A percentile compares a stretch with the other conserved stretches of the same genome.
Conservation (phyloP, 1,284 basidiomycete species). For the Puccinia novopanici region DNA sequence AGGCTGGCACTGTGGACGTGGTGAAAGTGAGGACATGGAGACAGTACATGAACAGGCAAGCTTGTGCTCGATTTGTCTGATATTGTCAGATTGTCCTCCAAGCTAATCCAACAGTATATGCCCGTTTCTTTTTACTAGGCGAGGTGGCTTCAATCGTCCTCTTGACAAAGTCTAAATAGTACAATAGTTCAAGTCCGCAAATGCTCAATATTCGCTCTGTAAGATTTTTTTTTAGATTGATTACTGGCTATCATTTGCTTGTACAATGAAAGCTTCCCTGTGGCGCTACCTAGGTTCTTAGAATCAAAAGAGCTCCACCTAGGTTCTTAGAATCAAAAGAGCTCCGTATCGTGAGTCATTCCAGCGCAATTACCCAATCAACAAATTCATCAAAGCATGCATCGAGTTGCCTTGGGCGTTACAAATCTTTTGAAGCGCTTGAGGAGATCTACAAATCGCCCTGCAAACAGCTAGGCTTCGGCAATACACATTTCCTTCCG, state of each 20-base stretch:
- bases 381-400: too few species aligned
- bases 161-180: constrained; percentile 21
- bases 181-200: neutral
- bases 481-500: too few species aligned
- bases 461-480: too few species aligned
- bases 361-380: too few species aligned
- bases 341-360: too few species aligned
- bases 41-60: constrained; percentile 49
- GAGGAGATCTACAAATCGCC: too few species aligned
- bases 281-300: too few species aligned
- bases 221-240: neutral
- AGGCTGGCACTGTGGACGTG: constrained; percentile 49
- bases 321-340: too few species aligned
- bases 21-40: constrained; percentile 50
- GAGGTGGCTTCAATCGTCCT: constrained; percentile 30
- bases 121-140: constrained; percentile 2
- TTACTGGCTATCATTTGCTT: neutral
- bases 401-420: too few species aligned
- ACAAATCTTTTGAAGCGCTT: too few species aligned
- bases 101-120: neutral
- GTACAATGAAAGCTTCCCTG: neutral
- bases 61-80: neutral
- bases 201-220: neutral
- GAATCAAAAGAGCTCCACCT: too few species aligned
- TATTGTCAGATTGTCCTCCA: neutral